These are phyloP conservation scores for Saururus chinensis DNA, from an alignment of 164 flowering plant species.

Conservation along the genomic window DNA sequence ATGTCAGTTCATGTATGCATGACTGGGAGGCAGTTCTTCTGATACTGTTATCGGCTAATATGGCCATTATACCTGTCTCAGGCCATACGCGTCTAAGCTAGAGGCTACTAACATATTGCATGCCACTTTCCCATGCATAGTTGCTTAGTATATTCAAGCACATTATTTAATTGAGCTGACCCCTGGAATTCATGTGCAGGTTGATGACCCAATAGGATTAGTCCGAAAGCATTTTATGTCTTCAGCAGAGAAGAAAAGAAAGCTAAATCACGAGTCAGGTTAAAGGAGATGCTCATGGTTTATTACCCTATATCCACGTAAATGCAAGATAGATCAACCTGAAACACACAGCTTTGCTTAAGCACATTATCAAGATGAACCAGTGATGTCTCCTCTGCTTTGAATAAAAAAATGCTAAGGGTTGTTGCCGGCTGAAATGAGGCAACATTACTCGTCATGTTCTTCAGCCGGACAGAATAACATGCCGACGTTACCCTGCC, in stretches of 20 bases:
- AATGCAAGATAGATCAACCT: background rate
- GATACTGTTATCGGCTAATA: too few species aligned
- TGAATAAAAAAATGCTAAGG: background rate
- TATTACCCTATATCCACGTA: too few species aligned
- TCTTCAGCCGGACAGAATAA: too few species aligned
- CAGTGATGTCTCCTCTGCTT: background rate
- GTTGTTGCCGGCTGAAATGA: background rate
- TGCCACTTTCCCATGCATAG: background rate
- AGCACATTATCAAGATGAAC: too few species aligned
- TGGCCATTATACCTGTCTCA: too few species aligned
- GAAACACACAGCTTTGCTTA: background rate
- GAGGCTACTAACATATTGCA: too few species aligned
- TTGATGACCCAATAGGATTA: conserved; percentile 69
- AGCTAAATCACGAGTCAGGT: conserved; percentile 15
- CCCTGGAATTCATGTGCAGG: conserved; percentile 28
- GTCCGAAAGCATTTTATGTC: conserved; percentile 58
- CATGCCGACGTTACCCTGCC: too few species aligned
- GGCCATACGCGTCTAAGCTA: background rate
- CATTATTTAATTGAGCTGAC: background rate
- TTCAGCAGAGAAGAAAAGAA: conserved; percentile 43
- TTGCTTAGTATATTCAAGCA: background rate
- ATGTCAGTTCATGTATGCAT: background rate
- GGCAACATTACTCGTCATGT: too few species aligned
- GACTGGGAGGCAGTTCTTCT: background rate
- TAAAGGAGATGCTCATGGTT: background rate